Evolutionary conservation across 352 stramenopile species (phyloP).

Genomic region (Globisporangium abappressorium): DNA sequence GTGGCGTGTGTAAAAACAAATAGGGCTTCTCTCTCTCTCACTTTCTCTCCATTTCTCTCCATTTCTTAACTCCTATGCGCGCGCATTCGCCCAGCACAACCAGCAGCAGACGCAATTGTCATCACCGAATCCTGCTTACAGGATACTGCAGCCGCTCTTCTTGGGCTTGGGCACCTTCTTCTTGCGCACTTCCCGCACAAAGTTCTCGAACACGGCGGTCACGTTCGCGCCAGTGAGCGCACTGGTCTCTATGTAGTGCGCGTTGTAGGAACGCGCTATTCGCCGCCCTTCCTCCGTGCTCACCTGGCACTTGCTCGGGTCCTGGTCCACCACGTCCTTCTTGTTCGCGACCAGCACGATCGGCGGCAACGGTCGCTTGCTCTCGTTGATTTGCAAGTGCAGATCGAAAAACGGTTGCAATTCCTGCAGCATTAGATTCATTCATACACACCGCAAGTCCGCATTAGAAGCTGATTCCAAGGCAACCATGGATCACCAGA

Average conservation of each 20-base stretch:
- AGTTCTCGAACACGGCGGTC: slow-evolving; percentile 84
- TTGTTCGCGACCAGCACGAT: slow-evolving; percentile 91
- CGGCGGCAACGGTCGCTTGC: slow-evolving; percentile 61
- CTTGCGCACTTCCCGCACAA: slow-evolving; percentile 82
- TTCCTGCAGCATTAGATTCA: slow-evolving; percentile 34
- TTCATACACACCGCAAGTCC: neutral
- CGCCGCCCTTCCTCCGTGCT: slow-evolving; percentile 79
- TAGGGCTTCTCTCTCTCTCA: neutral
- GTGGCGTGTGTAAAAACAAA: neutral
- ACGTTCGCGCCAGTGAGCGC: slow-evolving; percentile 84
- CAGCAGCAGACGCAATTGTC: neutral
- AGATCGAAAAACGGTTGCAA: slow-evolving; percentile 88
- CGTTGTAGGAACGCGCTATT: slow-evolving; percentile 86
- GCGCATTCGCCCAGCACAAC: neutral
- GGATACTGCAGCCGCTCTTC: slow-evolving; percentile 67
- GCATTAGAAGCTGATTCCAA: neutral
- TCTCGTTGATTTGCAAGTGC: slow-evolving; percentile 89
- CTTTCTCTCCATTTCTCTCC: neutral
- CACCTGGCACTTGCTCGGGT: slow-evolving; percentile 80
- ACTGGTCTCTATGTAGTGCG: slow-evolving; percentile 86
- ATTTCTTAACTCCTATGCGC: neutral
- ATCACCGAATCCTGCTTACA: slow-evolving; percentile 25
- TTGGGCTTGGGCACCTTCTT: slow-evolving; percentile 77
- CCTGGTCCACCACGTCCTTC: slow-evolving; percentile 82
- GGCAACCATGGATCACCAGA: neutral